phyloP scores from a whole-genome alignment of 2,329 filamentous ascomycete genomes.

The Rhynchosporium graminicola region DNA sequence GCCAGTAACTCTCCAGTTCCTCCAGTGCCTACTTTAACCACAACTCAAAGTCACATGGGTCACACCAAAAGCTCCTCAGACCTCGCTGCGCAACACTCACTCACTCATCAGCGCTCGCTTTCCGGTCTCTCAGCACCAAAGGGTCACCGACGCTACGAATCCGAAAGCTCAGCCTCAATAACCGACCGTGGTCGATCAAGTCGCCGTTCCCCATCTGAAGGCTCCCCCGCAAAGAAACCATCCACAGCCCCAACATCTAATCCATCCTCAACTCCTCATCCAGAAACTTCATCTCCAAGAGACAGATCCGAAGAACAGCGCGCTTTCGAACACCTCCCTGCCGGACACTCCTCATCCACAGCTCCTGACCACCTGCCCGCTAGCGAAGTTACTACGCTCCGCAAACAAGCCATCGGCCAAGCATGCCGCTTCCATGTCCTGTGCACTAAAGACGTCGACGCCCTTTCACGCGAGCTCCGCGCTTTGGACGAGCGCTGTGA shows the following conservation, averaged over 20 bases:
- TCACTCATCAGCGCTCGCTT: constrained; percentile 25
- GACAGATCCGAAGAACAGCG: constrained; percentile 48
- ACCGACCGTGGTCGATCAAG: constrained; percentile 64
- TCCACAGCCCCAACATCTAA: constrained; percentile 17
- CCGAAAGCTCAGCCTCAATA: constrained; percentile 57
- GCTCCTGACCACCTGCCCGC: constrained; percentile 50
- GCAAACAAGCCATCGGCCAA: constrained; percentile 63
- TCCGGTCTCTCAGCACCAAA: constrained; percentile 14
- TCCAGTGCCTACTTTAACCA: not conserved
- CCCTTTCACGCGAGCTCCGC: constrained; percentile 70
- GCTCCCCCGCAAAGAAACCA: constrained; percentile 43
- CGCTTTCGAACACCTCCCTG: constrained; percentile 62
- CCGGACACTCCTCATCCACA: constrained; percentile 57
- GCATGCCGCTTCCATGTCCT: constrained; percentile 66
- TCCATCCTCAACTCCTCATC: not conserved
- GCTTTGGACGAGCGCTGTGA: constrained; percentile 76
- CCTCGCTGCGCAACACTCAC: constrained; percentile 17
- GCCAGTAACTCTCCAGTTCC: constrained; percentile 20
- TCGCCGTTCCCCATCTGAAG: constrained; percentile 49
- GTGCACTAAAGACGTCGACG: constrained; percentile 60
- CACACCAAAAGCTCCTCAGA: constrained; percentile 21
- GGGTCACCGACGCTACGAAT: constrained; percentile 54
- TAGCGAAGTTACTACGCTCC: constrained; percentile 53
- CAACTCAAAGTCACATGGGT: constrained; percentile 13
- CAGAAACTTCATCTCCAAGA: not conserved